Evolutionary conservation across 2,329 filamentous ascomycete genomes (phyloP), one percentile per base, ranked within the genome.

Genomic region (Huntiella savannae): DNA sequence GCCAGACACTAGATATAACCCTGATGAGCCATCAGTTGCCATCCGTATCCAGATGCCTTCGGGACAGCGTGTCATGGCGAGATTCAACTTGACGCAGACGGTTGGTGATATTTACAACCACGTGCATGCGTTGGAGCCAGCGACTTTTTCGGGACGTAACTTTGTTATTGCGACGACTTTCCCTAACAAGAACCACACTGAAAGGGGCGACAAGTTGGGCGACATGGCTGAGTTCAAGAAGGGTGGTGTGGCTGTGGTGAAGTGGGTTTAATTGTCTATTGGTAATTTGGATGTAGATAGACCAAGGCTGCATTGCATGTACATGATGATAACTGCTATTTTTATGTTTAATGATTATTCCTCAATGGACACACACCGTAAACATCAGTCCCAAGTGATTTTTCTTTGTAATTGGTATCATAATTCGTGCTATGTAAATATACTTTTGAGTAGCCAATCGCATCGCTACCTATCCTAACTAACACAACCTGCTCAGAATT

Each of bases 131-230:
- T 71, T 81, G 0, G 77, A 72, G 19, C 59, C 75, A 0, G 8
- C 41, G 13, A 69, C 68, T 5, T 70, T 72, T 43, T 63, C 64
- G 28, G 57, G 61, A 35, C 70, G 82, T n/a, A 55, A 68, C 3
- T 91, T 80, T 68, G 79, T 83, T 2, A 65, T 92, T 38, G 81
- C 79, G 52, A 91, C 83, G 0, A 88, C 82, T 0, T 91, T 91
- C 60, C 83, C 83, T 4, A 84, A 75, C 56, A 86, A 84, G 62
- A 80, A 88, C 46, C 72, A 88, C 52, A 77, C 70, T 2, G 81
- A 91, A 55, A 78, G 77, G 60, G 61, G 58, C 6, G 55, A 72
- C 43, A 66, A 70, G 1, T 57, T 80, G 22, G 71, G 72, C 4
- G 74, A 79, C 16, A 67, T 78, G 61, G 52, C 67, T 19, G 76